Conservation (phyloP, 495 filamentous ascomycete species). For the Penicillium crystallinum region DNA sequence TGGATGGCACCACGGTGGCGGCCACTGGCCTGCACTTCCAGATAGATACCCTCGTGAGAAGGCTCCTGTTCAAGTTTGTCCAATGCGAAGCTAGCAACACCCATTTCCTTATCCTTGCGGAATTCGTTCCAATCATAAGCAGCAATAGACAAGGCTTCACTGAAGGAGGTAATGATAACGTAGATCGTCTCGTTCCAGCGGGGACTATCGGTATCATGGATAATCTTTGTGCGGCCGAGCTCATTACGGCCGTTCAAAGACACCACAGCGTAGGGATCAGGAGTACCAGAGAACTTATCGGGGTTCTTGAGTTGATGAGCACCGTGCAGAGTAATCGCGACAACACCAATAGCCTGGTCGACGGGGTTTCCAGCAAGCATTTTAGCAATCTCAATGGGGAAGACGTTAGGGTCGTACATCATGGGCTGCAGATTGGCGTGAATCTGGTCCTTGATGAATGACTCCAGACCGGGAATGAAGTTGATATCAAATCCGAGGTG, state of each 20-base stretch:
- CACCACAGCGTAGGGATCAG: conserved; percentile 87
- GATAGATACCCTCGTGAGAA: conserved; percentile 75
- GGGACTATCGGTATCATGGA: conserved; percentile 79
- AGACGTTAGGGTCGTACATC: conserved; percentile 96
- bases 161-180: conserved; percentile 84
- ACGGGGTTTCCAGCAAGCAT: conserved; percentile 94
- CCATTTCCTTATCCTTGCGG: conserved; percentile 94
- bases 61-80: conserved; percentile 70
- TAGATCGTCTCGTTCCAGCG: conserved; percentile 96
- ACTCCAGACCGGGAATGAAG: conserved; percentile 90
- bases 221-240: conserved; percentile 81
- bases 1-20: conserved; percentile 74
- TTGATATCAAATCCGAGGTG: conserved; percentile 97
- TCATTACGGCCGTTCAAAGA: conserved; percentile 76
- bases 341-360: conserved; percentile 91
- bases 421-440: conserved; percentile 88
- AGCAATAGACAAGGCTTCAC: conserved; percentile 75
- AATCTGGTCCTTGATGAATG: conserved; percentile 92
- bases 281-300: conserved; percentile 87
- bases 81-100: conserved; percentile 74
- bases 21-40: conserved; percentile 81
- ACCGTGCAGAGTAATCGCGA: conserved; percentile 86
- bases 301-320: conserved; percentile 90
- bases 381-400: conserved; percentile 97
- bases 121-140: conserved; percentile 92